Conservation (phyloP, 106 monocot genomes). For the Dendrobium chrysotoxum region DNA sequence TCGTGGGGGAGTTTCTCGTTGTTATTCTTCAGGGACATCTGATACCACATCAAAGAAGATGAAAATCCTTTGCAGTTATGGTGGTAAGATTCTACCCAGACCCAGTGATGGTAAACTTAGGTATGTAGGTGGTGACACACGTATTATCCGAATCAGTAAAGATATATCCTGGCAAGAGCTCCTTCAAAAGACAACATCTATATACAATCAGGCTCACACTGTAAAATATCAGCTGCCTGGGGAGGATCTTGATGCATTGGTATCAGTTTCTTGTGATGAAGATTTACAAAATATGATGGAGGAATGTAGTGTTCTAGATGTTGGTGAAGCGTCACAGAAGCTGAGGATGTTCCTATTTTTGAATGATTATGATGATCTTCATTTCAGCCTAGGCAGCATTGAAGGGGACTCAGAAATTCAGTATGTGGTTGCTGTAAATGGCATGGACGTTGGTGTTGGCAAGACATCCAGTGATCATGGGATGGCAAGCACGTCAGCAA, state of each 20-base stretch:
- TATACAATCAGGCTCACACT: conserved; percentile 49
- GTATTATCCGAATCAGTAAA: conserved; percentile 54
- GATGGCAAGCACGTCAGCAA: conserved; percentile 31
- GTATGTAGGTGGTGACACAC: conserved; percentile 94
- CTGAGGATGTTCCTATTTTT: conserved; percentile 79
- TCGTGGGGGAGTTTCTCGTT: conserved; percentile 31
- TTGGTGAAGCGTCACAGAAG: conserved; percentile 61
- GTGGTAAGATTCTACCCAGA: conserved; percentile 81
- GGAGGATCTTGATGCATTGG: conserved; percentile 86
- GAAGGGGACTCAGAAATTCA: conserved; percentile 62
- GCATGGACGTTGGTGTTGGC: conserved; percentile 47
- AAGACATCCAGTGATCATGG: conserved; percentile 48
- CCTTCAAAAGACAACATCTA: conserved; percentile 43
- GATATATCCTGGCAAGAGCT: conserved; percentile 80
- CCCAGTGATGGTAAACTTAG: conserved; percentile 88
- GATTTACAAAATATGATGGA: conserved; percentile 96
- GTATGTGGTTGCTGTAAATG: conserved; percentile 90
- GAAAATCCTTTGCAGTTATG: conserved; percentile 84
- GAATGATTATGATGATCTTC: conserved; percentile 45
- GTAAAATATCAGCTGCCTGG: conserved; percentile 94
- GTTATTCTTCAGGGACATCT: conserved; percentile 59
- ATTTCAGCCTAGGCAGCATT: conserved; percentile 41
- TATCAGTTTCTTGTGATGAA: conserved; percentile 84
- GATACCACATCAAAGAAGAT: conserved; percentile 40
- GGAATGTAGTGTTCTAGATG: conserved; percentile 63